These are phyloP conservation scores for Apiotrichum gamsii DNA, from an alignment of 1,284 basidiomycete species.

Conservation along the genomic window DNA sequence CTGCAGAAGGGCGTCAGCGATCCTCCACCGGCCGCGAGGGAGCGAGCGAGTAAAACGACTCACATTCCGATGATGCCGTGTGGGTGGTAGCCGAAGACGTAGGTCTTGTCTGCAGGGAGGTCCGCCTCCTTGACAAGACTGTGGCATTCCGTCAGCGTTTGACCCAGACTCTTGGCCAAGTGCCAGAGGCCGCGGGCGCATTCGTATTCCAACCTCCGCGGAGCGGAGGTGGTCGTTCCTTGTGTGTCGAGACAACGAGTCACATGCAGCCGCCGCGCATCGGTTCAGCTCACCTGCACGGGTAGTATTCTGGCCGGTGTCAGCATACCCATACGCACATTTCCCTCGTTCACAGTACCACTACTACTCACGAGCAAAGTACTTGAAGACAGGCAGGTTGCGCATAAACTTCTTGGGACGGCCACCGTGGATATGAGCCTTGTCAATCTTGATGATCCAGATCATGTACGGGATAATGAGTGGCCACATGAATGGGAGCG, in stretches of 20 bases:
- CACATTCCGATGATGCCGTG: slow-evolving; percentile 94
- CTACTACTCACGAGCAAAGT: slow-evolving; percentile 36
- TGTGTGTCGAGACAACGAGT: background rate
- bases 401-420: slow-evolving; percentile 72
- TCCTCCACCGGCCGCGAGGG: no score
- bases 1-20: slow-evolving; percentile 51
- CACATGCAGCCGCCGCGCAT: no score
- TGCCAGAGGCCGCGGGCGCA: no score
- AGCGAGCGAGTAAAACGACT: slow-evolving; percentile 60
- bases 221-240: background rate
- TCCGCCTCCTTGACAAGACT: slow-evolving; percentile 61
- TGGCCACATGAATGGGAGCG: slow-evolving; percentile 83
- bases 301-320: slow-evolving; percentile 80
- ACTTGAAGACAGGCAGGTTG: slow-evolving; percentile 63
- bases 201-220: no score
- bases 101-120: slow-evolving; percentile 80
- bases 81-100: slow-evolving; percentile 96
- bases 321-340: background rate
- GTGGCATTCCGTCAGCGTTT: no score
- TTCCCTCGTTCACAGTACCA: no score
- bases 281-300: slow-evolving; percentile 50
- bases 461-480: slow-evolving; percentile 70
- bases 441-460: slow-evolving; percentile 70
- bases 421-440: slow-evolving; percentile 70
- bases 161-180: no score